Evolutionary conservation across 2,329 filamentous ascomycete species (phyloP).

Genomic region (Sclerotinia borealis): DNA sequence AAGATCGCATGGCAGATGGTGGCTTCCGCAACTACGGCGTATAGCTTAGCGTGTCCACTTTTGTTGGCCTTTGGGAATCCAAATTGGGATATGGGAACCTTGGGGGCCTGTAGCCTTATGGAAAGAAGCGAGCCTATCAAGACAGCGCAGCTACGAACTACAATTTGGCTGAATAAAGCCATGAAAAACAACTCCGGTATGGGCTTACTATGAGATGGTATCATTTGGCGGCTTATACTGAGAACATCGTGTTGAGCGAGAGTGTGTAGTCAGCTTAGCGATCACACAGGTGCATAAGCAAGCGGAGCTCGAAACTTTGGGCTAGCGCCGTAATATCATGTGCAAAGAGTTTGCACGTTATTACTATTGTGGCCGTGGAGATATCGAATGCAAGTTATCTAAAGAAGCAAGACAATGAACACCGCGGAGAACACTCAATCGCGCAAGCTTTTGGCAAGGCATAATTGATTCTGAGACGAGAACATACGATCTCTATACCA

Average conservation of each 20-base stretch:
- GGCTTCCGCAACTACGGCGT: neutral
- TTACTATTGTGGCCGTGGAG: neutral
- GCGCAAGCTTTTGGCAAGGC: neutral
- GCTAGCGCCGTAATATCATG: neutral
- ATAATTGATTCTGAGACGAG: neutral
- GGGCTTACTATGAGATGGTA: neutral
- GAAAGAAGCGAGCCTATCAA: neutral
- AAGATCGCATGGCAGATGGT: neutral
- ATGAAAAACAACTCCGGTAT: neutral
- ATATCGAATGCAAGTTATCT: neutral
- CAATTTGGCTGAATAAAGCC: neutral
- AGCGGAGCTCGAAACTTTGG: neutral
- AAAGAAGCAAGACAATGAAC: neutral
- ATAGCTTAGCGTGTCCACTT: neutral
- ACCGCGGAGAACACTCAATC: neutral
- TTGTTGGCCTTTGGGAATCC: neutral
- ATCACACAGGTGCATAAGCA: neutral
- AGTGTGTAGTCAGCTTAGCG: neutral
- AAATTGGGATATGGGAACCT: neutral
- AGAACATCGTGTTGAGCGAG: neutral
- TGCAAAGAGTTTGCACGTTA: neutral
- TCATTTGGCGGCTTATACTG: neutral
- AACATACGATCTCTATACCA: neutral
- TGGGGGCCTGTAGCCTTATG: neutral
- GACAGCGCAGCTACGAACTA: neutral